Base-by-base conservation (phyloP, 2,329 filamentous ascomycete genomes). In the Colletotrichum caudatum region DNA sequence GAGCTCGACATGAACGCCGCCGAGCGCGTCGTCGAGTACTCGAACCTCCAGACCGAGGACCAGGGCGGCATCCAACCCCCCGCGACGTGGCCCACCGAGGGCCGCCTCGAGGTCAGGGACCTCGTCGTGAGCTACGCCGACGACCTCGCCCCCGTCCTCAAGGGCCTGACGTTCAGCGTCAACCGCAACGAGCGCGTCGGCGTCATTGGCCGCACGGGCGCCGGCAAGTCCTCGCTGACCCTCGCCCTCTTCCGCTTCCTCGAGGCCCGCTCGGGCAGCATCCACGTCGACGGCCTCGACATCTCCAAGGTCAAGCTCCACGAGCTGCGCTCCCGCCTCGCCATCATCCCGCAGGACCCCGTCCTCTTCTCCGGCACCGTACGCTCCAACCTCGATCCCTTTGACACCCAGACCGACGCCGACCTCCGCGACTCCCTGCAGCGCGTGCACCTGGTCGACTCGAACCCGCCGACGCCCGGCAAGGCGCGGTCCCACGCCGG, bases 331-430 rank as follows among this genome's bases (percentile, higher is more conserved):
- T 91, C 89, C n/a, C 87, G 92, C 0, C 81, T 96, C 0, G 92
- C 92, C 48, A 95, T 96, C 75, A 95, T 96, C 65, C 93, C 93
- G 1, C 75, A 94, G 81, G 93, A 95, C 75, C 93, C 93, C 0
- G 92, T 95, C 1, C 85, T 96, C 8, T 95, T 96, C 81, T 93
- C 91, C 0, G 93, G 94, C 29, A 94, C 93, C 0, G 84, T 96
- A 26, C 87, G 93, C 53, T 90, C 87, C 54, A 95, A 95, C 76
- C 85, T 96, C 5, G 93, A 96, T 77, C 91, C 93, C 0, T 94
- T 95, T 76, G 85, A 91, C 66, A 85, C 92, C 71, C 89, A 93
- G 77, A 87, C 84, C 1, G 93, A 95, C 74, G 84, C 82, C 0
- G 91, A 93, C 76, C 87, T 96, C 4, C 86, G 87, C 48, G 91